Evolutionary conservation across 2,329 filamentous ascomycete species (phyloP), one percentile per base, ranked within the genome.

Genomic region (Colletotrichum shisoi): DNA sequence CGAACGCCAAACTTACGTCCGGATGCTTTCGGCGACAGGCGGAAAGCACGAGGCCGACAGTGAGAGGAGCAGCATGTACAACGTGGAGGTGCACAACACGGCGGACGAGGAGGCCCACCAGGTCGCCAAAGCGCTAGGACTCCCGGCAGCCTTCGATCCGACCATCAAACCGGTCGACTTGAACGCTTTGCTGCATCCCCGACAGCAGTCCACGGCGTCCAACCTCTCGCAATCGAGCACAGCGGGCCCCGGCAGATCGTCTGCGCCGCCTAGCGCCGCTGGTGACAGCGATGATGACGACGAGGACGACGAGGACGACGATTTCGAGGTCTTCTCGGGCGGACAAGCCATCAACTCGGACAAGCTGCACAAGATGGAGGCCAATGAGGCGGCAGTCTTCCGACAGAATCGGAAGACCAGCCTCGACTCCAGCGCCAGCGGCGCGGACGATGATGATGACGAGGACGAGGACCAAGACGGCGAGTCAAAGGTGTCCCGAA

Each of bases 1-100:
- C 6, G 84, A 82, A 17, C 86, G 93, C 40, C 88, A 91, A 71
- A 91, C 89, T 51, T 97, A 97, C 76, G 83, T 89, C 58, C 86
- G 89, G 60, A 93, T 97, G 78, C 81, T 97, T 11, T 87, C 91
- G 58, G 85, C 91, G 72, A 84, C 79, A 9, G 76, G 81, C 51
- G 85, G 85, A 40, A 82, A 81, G 56, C 86, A 88, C 72, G 86
- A 88, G 73, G 85, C 85, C 69, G 84, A 88, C 66, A 84, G 81
- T 74, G 83, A 85, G 63, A 79, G 79, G 44, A 83, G 80, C 71
- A 83, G 80, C 71, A 76, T 79, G 8, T 87, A 86, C 73, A 82
- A 86, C 71, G 79, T 87, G 21, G 85, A 87, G 74, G 79, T 82
- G 2, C 79, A 81, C 46, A 80, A 87, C 48, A 84, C 84, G 1